Base-by-base conservation (phyloP, 208 protist genomes). In the Strigomonas culicis region DNA sequence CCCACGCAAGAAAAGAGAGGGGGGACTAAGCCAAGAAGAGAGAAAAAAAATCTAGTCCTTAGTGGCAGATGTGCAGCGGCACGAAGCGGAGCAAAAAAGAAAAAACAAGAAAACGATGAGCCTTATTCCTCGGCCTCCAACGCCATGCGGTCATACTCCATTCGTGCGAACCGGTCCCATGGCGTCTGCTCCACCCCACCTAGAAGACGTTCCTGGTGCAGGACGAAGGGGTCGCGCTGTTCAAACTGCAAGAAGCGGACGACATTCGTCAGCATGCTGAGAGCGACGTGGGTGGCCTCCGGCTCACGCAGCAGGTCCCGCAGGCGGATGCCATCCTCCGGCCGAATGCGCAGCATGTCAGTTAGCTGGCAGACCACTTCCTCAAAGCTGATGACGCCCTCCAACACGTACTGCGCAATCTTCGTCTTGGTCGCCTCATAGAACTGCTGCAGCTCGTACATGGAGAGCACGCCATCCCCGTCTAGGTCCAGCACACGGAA, bases 221-320 rank as follows among this genome's bases (percentile, higher is more conserved):
- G 70, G 7, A 93, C 79, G 63, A 97, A 91, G 0, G 95, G 94
- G 51, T 98, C 96, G 30, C 80, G 77, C 55, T 92, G 81, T 68
- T 98, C 97, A 74, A 93, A 97, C 50, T 88, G 81, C 31, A 98
- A 64, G 56, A 98, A 98, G 57, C 94, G 97, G 39, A 86, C 75
- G 1, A 98, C 82, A 66, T 98, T 98, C 2, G 94, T 97, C 17
- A 99, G 56, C 68, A 97, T 88, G 73, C 98, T 98, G 49, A 98
- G 90, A 25, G 82, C 72, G 44, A 98, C 88, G 43, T 74, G 71
- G 0, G 84, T 84, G 2, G 84, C 80, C 36, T 97, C 76, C 13
- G 76, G 79, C 57, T 89, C 95, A 1, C 59, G 60, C 44, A 97
- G 72, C 30, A 99, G 63, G 81, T 98, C 97, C 0, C 62, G 34